Percentiles rank a stretch among this genome's conserved stretches.
Conservation (phyloP, 257 asterid species). For the Ilex asprella region DNA sequence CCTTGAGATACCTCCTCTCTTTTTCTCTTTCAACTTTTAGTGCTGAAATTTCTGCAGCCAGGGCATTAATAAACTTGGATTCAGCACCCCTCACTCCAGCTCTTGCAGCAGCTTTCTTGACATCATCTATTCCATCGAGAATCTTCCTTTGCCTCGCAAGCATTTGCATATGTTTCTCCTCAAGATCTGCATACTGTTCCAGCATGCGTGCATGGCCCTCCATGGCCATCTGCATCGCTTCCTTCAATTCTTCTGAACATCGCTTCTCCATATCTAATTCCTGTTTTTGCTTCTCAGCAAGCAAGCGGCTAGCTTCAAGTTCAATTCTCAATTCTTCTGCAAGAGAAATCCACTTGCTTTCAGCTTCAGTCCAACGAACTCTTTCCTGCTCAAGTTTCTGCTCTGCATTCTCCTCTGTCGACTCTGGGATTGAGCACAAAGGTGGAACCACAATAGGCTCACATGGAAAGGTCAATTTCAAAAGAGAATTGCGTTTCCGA, state of each 20-base stretch:
- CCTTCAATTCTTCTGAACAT: constrained; percentile 88
- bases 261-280: constrained; percentile 71
- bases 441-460: constrained; percentile 49
- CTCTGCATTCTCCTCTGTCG: constrained; percentile 47
- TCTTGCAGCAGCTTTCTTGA: constrained; percentile 90
- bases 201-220: constrained; percentile 99
- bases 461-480: constrained; percentile 56
- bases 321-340: constrained; percentile 75
- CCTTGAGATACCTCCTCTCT: constrained; percentile 73
- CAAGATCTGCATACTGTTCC: constrained; percentile 93
- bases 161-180: constrained; percentile 84
- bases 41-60: constrained; percentile 80
- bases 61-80: constrained; percentile 81
- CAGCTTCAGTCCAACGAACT: constrained; percentile 77
- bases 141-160: constrained; percentile 74
- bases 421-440: constrained; percentile 36
- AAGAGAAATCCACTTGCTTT: constrained; percentile 81
- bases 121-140: constrained; percentile 84
- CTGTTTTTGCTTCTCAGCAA: constrained; percentile 60
- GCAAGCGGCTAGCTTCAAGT: constrained; percentile 51
- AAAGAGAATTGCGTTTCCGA: constrained; percentile 46
- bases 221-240: constrained; percentile 98
- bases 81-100: constrained; percentile 92
- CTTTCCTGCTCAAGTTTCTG: constrained; percentile 66
- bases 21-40: constrained; percentile 79